Base-by-base conservation (phyloP, 2,329 filamentous ascomycete genomes). In the Xylaria polymorpha region DNA sequence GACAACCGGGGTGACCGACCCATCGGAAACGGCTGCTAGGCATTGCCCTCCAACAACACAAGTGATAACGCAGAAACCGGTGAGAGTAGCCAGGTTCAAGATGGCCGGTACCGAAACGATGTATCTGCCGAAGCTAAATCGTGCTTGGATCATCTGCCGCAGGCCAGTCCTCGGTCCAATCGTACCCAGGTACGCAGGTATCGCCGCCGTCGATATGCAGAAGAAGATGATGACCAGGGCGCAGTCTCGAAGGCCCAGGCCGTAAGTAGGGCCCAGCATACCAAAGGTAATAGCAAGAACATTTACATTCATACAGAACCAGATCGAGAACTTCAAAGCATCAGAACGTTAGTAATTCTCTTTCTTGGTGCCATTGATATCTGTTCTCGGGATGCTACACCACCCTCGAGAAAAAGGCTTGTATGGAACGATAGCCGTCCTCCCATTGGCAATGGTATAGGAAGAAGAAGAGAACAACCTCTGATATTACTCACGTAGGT, bases 131-230 rank as follows among this genome's bases (percentile, higher is more conserved):
- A 90, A 91, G 57, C 85, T 86, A 77, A 86, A 91, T 37, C 89
- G 83, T 3, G 89, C 88, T 72, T 90, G 88, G 6, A 91, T 85
- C 84, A 91, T 89, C 77, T 91, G 88, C n/a, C 89, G 83, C 84
- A 91, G 86, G 50, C 88, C 89, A 9, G 88, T 90, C 77, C 85
- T 86, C 6, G 88, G 87, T 0, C 88, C 88, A 62, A 89, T 77
- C 0, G 85, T 88, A 39, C 84, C 84, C 32, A 91, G 79, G 73
- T 86, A 89, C 1, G 86, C 88, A 0, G 88, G 85, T 0, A 85
- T 80, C 7, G 84, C 68, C 0, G 85, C 85, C 0, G 85, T 86
- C 32, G 90, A 72, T 20, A 91, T 77, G 12, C 83, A 85, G 78
- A 91, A 91, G 80, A 91, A 91, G 55, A 91, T 76, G 56, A 91